Evolutionary conservation across 2,329 filamentous ascomycete species (phyloP).

Genomic region (Colletotrichum paranaense): DNA sequence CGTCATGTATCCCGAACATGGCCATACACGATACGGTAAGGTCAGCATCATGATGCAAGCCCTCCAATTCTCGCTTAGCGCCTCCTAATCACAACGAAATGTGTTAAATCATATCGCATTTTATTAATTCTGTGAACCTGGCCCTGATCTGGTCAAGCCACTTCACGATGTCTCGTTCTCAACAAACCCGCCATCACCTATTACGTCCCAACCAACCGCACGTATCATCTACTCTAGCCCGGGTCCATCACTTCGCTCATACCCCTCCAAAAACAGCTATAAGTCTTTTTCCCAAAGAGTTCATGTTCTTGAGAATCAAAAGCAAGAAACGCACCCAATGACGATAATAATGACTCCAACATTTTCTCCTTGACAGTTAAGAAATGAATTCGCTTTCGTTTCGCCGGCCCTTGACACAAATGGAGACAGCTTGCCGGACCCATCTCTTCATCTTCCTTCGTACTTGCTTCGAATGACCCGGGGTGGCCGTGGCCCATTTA

Average conservation of each 20-base stretch:
- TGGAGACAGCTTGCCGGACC: constrained; percentile 18
- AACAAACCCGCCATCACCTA: background rate
- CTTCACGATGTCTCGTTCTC: background rate
- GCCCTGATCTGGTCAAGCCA: background rate
- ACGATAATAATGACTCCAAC: background rate
- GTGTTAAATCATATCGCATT: background rate
- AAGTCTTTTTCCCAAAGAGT: constrained; percentile 22
- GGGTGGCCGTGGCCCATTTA: background rate
- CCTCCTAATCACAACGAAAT: background rate
- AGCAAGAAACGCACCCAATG: constrained; percentile 26
- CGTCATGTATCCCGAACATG: constrained; percentile 1
- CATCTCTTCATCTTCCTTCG: constrained; percentile 16
- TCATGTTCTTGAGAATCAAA: constrained; percentile 26
- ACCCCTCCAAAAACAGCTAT: background rate
- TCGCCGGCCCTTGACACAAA: constrained; percentile 3
- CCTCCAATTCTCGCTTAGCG: background rate
- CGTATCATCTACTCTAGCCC: background rate
- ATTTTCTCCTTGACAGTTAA: background rate
- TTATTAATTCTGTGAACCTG: constrained; percentile 5
- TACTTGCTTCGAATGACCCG: constrained; percentile 1
- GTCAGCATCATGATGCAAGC: background rate
- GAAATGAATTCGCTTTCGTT: background rate
- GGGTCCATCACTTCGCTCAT: background rate
- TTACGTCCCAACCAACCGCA: constrained; percentile 1
- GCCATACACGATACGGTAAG: background rate